These are phyloP conservation scores for Alternaria gansuensis DNA, from an alignment of 2,329 filamentous ascomycete genomes.

Conservation along the genomic window DNA sequence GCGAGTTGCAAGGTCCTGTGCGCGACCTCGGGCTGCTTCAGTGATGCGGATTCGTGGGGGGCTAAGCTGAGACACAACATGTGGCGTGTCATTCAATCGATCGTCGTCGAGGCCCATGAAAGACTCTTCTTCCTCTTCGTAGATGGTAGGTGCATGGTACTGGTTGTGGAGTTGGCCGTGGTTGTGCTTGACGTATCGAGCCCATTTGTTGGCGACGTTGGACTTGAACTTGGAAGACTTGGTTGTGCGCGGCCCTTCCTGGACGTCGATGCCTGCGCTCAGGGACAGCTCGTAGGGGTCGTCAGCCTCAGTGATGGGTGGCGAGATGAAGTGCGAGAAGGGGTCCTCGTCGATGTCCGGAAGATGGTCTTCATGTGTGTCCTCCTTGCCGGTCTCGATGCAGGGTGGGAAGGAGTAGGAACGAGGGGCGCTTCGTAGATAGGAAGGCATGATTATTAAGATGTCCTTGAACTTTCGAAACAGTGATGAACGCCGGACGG, in stretches of 20 bases:
- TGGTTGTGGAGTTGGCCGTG: slow-evolving; percentile 45
- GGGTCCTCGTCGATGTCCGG: slow-evolving; percentile 56
- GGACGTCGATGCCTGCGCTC: slow-evolving; percentile 52
- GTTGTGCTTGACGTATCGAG: slow-evolving; percentile 52
- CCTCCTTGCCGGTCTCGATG: slow-evolving; percentile 41
- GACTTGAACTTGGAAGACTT: slow-evolving; percentile 53
- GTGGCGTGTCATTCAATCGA: slow-evolving; percentile 45
- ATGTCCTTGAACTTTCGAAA: slow-evolving; percentile 37
- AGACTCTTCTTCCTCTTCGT: slow-evolving; percentile 49
- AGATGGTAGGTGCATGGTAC: slow-evolving; percentile 42
- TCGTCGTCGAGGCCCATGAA: slow-evolving; percentile 52
- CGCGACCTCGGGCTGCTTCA: slow-evolving; percentile 50
- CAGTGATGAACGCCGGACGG: slow-evolving; percentile 33
- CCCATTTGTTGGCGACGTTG: slow-evolving; percentile 53
- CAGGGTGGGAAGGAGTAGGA: slow-evolving; percentile 51
- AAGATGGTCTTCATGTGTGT: slow-evolving; percentile 32
- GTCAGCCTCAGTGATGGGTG: slow-evolving; percentile 54
- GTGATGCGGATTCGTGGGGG: slow-evolving; percentile 40
- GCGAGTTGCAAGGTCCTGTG: slow-evolving; percentile 47
- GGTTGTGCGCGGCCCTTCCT: slow-evolving; percentile 40
- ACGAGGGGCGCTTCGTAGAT: slow-evolving; percentile 39
- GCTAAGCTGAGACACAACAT: slow-evolving; percentile 41
- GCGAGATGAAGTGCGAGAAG: slow-evolving; percentile 56
- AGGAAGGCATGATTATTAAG: slow-evolving; percentile 48
- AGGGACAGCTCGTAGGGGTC: slow-evolving; percentile 52